Evolutionary conservation across 108 stramenopile genomes (phyloP).

Genomic region (Nitzschia sp.): DNA sequence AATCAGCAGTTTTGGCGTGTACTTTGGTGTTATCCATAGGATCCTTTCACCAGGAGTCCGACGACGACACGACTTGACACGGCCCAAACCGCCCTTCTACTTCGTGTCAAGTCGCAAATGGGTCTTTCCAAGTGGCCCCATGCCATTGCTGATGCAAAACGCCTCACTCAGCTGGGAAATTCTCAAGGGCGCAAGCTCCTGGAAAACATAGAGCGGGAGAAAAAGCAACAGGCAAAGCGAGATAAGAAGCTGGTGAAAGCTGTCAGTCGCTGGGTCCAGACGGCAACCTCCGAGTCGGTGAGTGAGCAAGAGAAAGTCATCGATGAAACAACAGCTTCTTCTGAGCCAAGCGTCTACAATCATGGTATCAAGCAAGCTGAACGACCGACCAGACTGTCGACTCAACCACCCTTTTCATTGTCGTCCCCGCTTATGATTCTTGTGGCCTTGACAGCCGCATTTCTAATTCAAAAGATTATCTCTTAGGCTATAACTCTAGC

Average conservation of each 20-base stretch:
- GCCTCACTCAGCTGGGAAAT: conserved; percentile 15
- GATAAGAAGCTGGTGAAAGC: conserved; percentile 64
- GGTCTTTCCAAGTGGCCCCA: conserved; percentile 39
- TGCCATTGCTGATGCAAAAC: conserved; percentile 32
- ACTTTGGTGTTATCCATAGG: conserved; percentile 28
- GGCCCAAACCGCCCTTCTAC: conserved; percentile 27
- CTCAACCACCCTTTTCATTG: not conserved
- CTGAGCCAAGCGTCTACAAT: too few species aligned
- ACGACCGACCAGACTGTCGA: not conserved
- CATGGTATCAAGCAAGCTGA: too few species aligned
- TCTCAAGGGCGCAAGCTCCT: conserved; percentile 24
- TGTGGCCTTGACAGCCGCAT: not conserved
- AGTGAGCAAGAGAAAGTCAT: conserved; percentile 18
- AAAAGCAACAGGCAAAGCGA: conserved; percentile 7
- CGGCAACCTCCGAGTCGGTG: conserved; percentile 39
- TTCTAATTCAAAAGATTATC: conserved; percentile 1
- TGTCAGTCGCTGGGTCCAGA: conserved; percentile 58
- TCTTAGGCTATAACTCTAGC: not conserved
- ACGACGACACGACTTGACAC: not conserved
- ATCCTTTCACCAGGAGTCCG: conserved; percentile 6
- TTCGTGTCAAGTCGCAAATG: conserved; percentile 34
- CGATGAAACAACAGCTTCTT: not conserved
- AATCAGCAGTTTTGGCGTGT: conserved; percentile 25
- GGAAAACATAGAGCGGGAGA: conserved; percentile 14
- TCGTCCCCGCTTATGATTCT: not conserved